A percentile compares a stretch with the other conserved stretches of the same genome.
phyloP scores from a whole-genome alignment of 176 grass and related monocot species.

The Bothriochloa decipiens region DNA sequence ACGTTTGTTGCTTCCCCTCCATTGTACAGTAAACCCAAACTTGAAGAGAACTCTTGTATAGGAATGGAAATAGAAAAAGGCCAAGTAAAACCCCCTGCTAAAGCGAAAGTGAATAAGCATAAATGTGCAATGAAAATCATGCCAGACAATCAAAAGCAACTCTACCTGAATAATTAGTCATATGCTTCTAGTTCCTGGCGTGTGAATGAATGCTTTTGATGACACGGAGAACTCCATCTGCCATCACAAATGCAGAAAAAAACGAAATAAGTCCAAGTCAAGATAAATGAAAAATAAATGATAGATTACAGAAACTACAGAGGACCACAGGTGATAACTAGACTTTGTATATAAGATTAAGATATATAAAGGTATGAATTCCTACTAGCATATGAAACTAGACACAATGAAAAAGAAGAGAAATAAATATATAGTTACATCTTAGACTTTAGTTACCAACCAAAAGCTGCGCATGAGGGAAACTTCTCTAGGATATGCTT shows the following conservation, averaged over 20 bases:
- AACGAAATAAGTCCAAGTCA: too few relatives aligned
- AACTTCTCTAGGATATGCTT: constrained; percentile 78
- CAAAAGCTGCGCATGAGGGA: constrained; percentile 94
- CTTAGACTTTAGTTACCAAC: constrained; percentile 75
- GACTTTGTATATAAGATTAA: background rate
- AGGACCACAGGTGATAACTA: background rate
- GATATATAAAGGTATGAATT: background rate
- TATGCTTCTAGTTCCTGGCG: constrained; percentile 60
- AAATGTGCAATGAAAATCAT: constrained; percentile 32
- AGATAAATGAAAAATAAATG: background rate
- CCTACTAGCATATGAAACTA: constrained; percentile 17
- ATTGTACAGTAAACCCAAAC: constrained; percentile 55
- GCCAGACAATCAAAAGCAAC: constrained; percentile 7
- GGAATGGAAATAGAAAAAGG: constrained; percentile 71
- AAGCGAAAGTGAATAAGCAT: constrained; percentile 27
- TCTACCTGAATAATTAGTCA: constrained; percentile 87
- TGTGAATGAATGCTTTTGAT: constrained; percentile 48
- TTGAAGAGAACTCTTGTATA: constrained; percentile 68
- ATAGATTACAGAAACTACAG: constrained; percentile 24
- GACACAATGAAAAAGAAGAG: constrained; percentile 1
- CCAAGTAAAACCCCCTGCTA: constrained; percentile 78
- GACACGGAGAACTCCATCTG: constrained; percentile 52
- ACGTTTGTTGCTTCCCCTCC: constrained; percentile 42
- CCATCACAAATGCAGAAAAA: constrained; percentile 36
- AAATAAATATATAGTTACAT: constrained; percentile 50